Evolutionary conservation across 345 rosid genomes (phyloP).

Genomic region (Trapa incisa): DNA sequence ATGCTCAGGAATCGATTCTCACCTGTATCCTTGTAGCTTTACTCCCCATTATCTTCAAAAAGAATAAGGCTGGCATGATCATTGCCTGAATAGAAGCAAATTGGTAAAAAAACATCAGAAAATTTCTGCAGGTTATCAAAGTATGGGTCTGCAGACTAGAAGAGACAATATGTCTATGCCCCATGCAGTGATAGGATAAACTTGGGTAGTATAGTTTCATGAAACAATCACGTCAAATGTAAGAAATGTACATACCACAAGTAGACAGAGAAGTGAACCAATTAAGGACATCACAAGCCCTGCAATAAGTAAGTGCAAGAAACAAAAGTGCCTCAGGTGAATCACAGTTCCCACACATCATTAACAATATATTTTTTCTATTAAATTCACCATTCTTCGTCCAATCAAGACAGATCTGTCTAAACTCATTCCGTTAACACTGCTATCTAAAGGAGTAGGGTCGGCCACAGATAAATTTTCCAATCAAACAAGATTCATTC

Average conservation of each 20-base stretch:
- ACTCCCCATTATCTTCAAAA: conserved; percentile 52
- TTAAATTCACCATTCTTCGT: too few relatives aligned
- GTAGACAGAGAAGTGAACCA: conserved; percentile 72
- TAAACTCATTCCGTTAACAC: too few relatives aligned
- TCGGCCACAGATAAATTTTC: neutral
- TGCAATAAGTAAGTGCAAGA: conserved; percentile 22
- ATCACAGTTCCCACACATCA: too few relatives aligned
- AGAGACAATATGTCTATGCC: too few relatives aligned
- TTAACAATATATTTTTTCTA: too few relatives aligned
- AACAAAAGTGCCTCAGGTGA: too few relatives aligned
- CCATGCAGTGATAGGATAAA: too few relatives aligned
- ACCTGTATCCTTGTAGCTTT: conserved; percentile 67
- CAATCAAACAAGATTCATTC: neutral
- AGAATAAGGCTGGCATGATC: conserved; percentile 67
- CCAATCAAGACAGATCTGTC: too few relatives aligned
- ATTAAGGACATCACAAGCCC: conserved; percentile 86
- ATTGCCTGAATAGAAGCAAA: conserved; percentile 42
- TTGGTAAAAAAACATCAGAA: neutral
- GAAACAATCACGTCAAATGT: neutral
- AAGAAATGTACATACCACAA: conserved; percentile 45
- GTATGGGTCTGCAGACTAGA: too few relatives aligned
- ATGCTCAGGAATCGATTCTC: neutral
- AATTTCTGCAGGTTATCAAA: too few relatives aligned
- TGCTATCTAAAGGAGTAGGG: neutral
- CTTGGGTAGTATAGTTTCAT: too few relatives aligned